Evolutionary conservation across 1,139 yeast species (phyloP).

Genomic region (Scheffersomyces stambukii): DNA sequence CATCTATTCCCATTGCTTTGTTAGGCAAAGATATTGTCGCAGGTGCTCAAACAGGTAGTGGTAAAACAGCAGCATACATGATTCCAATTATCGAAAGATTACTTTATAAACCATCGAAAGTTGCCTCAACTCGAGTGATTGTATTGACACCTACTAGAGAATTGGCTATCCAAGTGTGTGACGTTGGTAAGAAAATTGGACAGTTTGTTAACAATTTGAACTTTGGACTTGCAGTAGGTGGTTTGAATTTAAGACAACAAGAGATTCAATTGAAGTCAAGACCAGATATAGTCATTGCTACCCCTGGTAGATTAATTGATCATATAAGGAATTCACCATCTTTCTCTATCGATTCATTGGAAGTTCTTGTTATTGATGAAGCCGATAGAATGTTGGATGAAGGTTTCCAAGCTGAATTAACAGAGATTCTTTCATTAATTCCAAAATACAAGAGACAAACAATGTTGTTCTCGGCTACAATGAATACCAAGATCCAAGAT

Average conservation of each 20-base stretch:
- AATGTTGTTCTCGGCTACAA: constrained; percentile 90
- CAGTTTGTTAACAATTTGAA: constrained; percentile 70
- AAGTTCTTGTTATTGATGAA: constrained; percentile 90
- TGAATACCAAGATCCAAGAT: constrained; percentile 90
- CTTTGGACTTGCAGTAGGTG: constrained; percentile 96
- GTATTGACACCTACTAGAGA: constrained; percentile 96
- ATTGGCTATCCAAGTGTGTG: constrained; percentile 91
- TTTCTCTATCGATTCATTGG: constrained; percentile 85
- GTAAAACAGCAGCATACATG: constrained; percentile 98
- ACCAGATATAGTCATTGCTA: constrained; percentile 95
- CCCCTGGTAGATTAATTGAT: constrained; percentile 97
- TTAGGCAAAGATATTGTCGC: constrained; percentile 94
- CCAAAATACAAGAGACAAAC: constrained; percentile 90
- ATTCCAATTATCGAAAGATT: constrained; percentile 93
- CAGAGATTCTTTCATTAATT: constrained; percentile 79
- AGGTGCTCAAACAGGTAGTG: constrained; percentile 99
- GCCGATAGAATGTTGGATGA: constrained; percentile 99
- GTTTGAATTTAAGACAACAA: constrained; percentile 89
- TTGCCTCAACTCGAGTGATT: constrained; percentile 84
- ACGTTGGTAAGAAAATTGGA: constrained; percentile 84
- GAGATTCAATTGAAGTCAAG: constrained; percentile 88
- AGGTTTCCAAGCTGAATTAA: constrained; percentile 93
- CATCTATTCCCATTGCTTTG: constrained; percentile 89
- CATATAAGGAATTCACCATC: constrained; percentile 94
- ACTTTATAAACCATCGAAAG: constrained; percentile 78